A percentile compares a stretch with the other conserved stretches of the same genome.
Evolutionary conservation across 2,329 filamentous ascomycete genomes (phyloP).

Genomic region (Phialemoniopsis sp.): DNA sequence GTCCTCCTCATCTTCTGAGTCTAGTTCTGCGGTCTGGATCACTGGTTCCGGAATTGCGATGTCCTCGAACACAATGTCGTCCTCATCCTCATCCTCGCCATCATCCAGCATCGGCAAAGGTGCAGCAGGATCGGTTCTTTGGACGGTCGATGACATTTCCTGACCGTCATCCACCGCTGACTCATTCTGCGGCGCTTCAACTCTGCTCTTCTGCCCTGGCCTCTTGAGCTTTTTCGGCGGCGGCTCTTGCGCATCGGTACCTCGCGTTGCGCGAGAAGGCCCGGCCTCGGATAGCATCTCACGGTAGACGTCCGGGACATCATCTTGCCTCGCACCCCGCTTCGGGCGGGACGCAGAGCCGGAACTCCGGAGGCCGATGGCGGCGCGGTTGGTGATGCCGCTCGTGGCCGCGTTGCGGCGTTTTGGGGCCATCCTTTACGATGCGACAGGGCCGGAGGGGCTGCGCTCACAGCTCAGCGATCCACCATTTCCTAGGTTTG

Average conservation of each 20-base stretch:
- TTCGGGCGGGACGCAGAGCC: too few relatives aligned
- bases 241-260: conserved; percentile 1
- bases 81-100: conserved; percentile 9
- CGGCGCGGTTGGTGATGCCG: too few relatives aligned
- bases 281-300: conserved; percentile 14
- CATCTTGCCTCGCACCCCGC: neutral
- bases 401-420: too few relatives aligned
- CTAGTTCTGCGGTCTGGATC: conserved; percentile 11
- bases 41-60: conserved; percentile 12
- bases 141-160: too few relatives aligned
- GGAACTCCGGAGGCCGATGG: too few relatives aligned
- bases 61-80: conserved; percentile 13
- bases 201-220: conserved; percentile 10
- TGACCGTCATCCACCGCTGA: neutral
- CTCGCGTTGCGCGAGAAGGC: conserved; percentile 1
- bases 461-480: too few relatives aligned
- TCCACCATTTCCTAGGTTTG: too few relatives aligned
- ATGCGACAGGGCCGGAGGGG: too few relatives aligned
- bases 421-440: too few relatives aligned
- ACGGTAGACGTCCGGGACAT: conserved; percentile 7
- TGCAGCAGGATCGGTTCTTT: too few relatives aligned
- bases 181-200: neutral
- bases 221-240: conserved; percentile 13
- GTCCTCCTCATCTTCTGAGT: conserved; percentile 10
- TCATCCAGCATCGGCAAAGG: too few relatives aligned